These are phyloP conservation scores for Aurantiochytrium sp. DNA, from an alignment of 108 stramenopile species.

Conservation along the genomic window DNA sequence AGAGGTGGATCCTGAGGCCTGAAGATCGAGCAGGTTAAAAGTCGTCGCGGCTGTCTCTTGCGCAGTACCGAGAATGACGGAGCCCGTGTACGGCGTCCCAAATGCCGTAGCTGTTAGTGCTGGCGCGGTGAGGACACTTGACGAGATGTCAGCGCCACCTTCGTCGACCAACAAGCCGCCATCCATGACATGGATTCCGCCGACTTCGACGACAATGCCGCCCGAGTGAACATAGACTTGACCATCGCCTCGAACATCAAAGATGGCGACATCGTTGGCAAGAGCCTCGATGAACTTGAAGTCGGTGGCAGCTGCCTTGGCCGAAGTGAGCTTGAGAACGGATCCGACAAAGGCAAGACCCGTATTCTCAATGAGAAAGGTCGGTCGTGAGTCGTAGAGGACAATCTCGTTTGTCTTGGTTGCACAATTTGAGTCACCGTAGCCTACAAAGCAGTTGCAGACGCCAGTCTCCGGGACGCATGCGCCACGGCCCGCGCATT, in stretches of 20 bases:
- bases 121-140: neutral
- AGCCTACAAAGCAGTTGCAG: slow-evolving; percentile 33
- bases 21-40: neutral
- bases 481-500: slow-evolving; percentile 26
- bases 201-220: neutral
- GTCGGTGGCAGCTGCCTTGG: neutral
- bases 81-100: neutral
- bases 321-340: neutral
- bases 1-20: neutral
- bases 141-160: neutral
- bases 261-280: neutral
- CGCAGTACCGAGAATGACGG: neutral
- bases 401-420: neutral
- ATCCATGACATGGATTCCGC: neutral
- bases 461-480: slow-evolving; percentile 31
- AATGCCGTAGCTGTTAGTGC: neutral
- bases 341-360: neutral
- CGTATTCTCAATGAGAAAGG: neutral
- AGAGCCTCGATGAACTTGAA: neutral
- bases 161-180: neutral
- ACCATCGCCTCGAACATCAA: neutral
- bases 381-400: neutral
- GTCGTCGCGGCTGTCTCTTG: neutral
- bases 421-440: slow-evolving; percentile 22
- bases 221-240: neutral